phyloP scores from a whole-genome alignment of 305 asterid genomes.

The Ajuga reptans region DNA sequence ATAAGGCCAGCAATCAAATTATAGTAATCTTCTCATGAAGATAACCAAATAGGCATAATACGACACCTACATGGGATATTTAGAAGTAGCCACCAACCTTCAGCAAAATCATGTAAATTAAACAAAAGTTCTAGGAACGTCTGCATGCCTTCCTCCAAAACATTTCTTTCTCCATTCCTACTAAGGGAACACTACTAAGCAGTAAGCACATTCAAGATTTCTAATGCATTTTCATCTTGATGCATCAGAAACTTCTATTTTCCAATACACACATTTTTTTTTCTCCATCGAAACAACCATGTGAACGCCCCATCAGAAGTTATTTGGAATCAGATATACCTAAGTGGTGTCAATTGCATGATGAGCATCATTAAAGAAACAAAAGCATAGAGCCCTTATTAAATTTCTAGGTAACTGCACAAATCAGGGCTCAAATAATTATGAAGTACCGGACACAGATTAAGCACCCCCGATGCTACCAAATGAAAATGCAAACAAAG shows the following conservation, averaged over 20 bases:
- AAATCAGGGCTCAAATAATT: background rate
- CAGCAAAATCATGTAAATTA: background rate
- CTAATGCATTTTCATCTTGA: background rate
- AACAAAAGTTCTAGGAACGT: background rate
- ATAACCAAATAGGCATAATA: slow-evolving; percentile 2
- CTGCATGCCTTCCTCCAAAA: background rate
- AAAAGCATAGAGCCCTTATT: background rate
- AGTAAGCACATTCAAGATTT: background rate
- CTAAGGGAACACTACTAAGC: background rate
- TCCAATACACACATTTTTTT: background rate
- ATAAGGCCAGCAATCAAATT: background rate
- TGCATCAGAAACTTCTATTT: background rate
- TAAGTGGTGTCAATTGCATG: background rate
- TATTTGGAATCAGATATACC: background rate
- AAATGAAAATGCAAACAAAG: background rate
- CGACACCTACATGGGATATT: background rate
- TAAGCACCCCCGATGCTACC: background rate
- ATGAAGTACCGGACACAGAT: background rate
- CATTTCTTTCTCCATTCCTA: background rate
- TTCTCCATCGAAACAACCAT: background rate
- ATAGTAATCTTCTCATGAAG: background rate
- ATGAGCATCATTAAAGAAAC: background rate
- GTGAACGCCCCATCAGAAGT: background rate
- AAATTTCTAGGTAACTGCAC: background rate
- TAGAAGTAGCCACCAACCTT: background rate